phyloP scores from a whole-genome alignment of 441 rosid genomes.

The Populus hybrid region DNA sequence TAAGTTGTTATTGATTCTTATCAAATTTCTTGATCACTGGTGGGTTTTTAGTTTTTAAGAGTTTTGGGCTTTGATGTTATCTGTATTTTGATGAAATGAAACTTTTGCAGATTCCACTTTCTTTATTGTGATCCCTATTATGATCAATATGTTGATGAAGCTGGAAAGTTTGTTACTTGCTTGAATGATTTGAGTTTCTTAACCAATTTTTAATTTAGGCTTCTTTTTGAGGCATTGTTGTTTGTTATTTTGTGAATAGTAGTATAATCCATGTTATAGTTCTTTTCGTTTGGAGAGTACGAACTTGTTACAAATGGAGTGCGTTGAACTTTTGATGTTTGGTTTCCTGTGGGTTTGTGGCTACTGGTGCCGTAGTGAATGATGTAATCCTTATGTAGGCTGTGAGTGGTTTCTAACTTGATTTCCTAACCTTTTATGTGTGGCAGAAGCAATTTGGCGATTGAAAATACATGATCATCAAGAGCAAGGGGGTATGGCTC shows the following conservation, averaged over 20 bases:
- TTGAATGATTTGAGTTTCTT: background rate
- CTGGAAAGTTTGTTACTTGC: background rate
- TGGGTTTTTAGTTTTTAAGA: constrained; percentile 19
- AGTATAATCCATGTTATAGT: background rate
- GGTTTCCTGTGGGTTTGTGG: background rate
- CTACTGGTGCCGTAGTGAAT: background rate
- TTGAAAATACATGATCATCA: constrained; percentile 49
- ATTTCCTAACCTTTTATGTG: constrained; percentile 20
- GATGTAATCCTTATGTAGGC: background rate
- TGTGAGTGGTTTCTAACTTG: background rate
- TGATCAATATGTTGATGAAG: background rate
- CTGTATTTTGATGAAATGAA: background rate
- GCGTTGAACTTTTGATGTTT: background rate
- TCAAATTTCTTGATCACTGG: background rate
- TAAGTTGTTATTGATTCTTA: background rate
- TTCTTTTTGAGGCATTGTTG: background rate
- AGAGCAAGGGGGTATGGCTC: constrained; percentile 32
- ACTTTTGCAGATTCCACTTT: background rate
- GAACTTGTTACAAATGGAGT: background rate
- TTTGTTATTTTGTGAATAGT: background rate
- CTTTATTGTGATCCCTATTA: background rate
- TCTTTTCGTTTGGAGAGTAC: background rate
- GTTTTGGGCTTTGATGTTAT: constrained; percentile 2
- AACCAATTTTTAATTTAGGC: background rate
- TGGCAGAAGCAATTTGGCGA: constrained; percentile 45